Conservation (phyloP, 371 early-diverging fungal genomes). For the Rhizopus stolonifer region DNA sequence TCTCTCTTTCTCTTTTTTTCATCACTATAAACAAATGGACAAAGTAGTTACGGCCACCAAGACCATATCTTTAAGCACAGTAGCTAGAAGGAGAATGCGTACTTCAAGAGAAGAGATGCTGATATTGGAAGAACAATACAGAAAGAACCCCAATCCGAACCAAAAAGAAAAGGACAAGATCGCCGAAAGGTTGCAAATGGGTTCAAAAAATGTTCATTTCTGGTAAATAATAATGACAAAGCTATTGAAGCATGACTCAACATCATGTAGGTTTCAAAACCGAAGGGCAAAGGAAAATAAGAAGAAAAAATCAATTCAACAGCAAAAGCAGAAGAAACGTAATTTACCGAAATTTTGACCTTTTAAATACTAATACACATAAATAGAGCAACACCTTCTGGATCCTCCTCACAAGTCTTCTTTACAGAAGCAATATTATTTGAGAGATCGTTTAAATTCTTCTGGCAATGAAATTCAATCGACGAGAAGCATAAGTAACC, state of each 20-base stretch:
- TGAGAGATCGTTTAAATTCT: neutral
- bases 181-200: conserved; percentile 19
- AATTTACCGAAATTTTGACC: neutral
- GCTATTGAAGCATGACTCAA: neutral
- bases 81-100: conserved; percentile 23
- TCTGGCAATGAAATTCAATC: neutral
- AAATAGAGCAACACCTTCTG: too few species aligned
- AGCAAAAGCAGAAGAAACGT: neutral
- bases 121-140: conserved; percentile 17
- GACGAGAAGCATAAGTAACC: neutral
- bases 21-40: neutral
- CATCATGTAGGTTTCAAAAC: conserved; percentile 29
- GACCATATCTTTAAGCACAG: conserved; percentile 15
- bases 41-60: neutral
- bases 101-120: conserved; percentile 21
- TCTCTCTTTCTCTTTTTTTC: neutral
- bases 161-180: conserved; percentile 18
- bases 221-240: conserved; percentile 20
- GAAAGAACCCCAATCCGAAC: conserved; percentile 23
- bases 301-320: conserved; percentile 2
- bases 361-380: too few species aligned
- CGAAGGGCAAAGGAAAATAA: conserved; percentile 30
- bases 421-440: neutral
- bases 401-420: too few species aligned
- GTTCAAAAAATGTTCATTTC: conserved; percentile 29